A percentile compares a stretch with the other conserved stretches of the same genome.
These are phyloP conservation scores for Neurospora sp. DNA, from an alignment of 495 filamentous ascomycete genomes.

Conservation along the genomic window DNA sequence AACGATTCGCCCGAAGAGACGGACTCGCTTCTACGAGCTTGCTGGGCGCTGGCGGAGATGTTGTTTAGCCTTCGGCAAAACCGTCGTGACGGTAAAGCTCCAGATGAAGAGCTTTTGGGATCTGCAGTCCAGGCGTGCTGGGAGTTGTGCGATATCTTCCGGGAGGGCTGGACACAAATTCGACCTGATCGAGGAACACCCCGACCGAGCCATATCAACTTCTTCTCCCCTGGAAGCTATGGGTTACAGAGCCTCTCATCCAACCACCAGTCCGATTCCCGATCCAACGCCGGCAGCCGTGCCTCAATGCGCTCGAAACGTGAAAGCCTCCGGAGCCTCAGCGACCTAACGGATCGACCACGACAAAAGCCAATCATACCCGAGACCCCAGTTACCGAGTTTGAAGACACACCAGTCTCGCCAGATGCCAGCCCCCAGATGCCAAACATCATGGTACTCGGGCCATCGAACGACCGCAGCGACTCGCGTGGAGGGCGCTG, in stretches of 20 bases:
- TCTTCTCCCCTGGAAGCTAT: slow-evolving; percentile 32
- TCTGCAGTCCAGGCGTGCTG: slow-evolving; percentile 88
- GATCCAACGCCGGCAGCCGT: slow-evolving; percentile 29
- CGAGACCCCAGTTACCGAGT: slow-evolving; percentile 87
- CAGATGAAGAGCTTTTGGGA: slow-evolving; percentile 74
- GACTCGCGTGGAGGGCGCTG: slow-evolving; percentile 44
- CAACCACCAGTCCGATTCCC: slow-evolving; percentile 20
- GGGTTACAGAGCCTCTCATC: slow-evolving; percentile 9
- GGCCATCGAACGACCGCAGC: slow-evolving; percentile 42
- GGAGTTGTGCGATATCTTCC: slow-evolving; percentile 90
- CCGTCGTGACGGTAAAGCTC: slow-evolving; percentile 56
- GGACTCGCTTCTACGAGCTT: slow-evolving; percentile 72
- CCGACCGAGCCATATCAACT: slow-evolving; percentile 66
- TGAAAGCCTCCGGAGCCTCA: slow-evolving; percentile 31
- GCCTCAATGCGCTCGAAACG: slow-evolving; percentile 36
- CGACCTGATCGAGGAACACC: slow-evolving; percentile 82
- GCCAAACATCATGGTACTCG: slow-evolving; percentile 79
- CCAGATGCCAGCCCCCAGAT: slow-evolving; percentile 62
- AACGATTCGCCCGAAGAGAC: slow-evolving; percentile 66
- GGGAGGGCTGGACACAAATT: slow-evolving; percentile 86
- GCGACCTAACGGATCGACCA: slow-evolving; percentile 16
- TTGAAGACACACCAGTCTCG: slow-evolving; percentile 77
- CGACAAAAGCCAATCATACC: slow-evolving; percentile 38
- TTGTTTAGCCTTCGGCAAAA: slow-evolving; percentile 85
- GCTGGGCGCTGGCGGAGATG: slow-evolving; percentile 89